Conservation (phyloP, 2,329 filamentous ascomycete genomes). For the Beauveria caledonica region DNA sequence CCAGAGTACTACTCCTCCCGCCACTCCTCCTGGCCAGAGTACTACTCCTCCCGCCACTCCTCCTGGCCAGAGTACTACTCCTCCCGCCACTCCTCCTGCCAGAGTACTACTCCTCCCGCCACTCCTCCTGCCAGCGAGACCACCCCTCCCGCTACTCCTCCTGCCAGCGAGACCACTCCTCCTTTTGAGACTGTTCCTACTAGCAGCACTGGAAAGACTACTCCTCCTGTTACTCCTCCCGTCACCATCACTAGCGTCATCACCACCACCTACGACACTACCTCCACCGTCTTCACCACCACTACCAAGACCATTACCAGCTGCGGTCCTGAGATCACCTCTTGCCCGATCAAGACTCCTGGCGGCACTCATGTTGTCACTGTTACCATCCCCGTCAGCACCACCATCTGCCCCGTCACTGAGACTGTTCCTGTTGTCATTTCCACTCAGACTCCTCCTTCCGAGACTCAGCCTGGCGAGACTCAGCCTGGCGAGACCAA, state of each 20-base stretch:
- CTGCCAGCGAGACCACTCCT: conserved; percentile 7
- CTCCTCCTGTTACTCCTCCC: conserved; percentile 15
- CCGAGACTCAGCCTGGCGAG: conserved; percentile 6
- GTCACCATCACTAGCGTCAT: conserved; percentile 15
- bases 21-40: no score
- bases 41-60: neutral
- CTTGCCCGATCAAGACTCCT: conserved; percentile 41
- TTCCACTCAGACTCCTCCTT: conserved; percentile 14
- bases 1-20: conserved; percentile 5
- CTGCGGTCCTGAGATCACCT: conserved; percentile 35
- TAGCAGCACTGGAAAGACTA: neutral
- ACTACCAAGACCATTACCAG: conserved; percentile 41
- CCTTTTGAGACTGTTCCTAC: neutral
- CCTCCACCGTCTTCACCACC: conserved; percentile 44
- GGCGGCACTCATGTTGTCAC: conserved; percentile 40
- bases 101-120: conserved; percentile 13
- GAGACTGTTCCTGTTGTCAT: conserved; percentile 27
- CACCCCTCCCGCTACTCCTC: neutral
- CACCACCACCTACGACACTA: conserved; percentile 33
- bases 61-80: neutral
- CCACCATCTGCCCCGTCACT: conserved; percentile 55
- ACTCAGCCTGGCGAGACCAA: conserved; percentile 15
- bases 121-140: neutral
- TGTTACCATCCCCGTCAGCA: conserved; percentile 47
- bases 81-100: neutral